Percentiles rank a stretch among this genome's conserved stretches.
Conservation (phyloP, 1,139 yeast genomes). For the Suhomyces anneliseae region DNA sequence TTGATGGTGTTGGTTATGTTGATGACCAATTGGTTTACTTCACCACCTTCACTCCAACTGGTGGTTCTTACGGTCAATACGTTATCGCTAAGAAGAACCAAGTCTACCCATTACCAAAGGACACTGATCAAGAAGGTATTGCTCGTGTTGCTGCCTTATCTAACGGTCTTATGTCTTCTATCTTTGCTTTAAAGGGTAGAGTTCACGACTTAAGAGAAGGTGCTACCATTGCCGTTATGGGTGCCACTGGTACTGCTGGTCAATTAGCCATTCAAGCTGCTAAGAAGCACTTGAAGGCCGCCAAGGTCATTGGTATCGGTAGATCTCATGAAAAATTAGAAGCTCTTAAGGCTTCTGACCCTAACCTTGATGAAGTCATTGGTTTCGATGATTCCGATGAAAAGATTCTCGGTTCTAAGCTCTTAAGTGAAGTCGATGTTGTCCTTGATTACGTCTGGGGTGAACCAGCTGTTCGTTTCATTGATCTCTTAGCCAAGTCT, state of each 20-base stretch:
- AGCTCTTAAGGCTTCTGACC: conserved; percentile 9
- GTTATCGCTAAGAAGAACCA: conserved; percentile 12
- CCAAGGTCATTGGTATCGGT: conserved; percentile 17
- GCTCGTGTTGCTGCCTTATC: conserved; percentile 16
- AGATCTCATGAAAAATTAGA: conserved; percentile 10
- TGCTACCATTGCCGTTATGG: conserved; percentile 16
- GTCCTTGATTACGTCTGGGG: conserved; percentile 18
- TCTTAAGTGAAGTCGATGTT: conserved; percentile 12
- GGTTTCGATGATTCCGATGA: conserved; percentile 7
- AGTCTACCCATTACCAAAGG: conserved; percentile 10
- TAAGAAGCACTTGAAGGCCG: conserved; percentile 14
- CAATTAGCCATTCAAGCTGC: conserved; percentile 19
- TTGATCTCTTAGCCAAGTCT: conserved; percentile 3
- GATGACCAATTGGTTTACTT: conserved; percentile 15
- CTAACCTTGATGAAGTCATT: conserved; percentile 12
- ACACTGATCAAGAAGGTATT: conserved; percentile 8
- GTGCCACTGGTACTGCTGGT: conserved; percentile 22
- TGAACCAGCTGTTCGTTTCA: conserved; percentile 9
- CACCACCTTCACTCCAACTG: conserved; percentile 8
- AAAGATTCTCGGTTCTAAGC: background rate
- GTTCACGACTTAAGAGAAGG: conserved; percentile 10
- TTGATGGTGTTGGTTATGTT: conserved; percentile 18
- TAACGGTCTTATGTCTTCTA: conserved; percentile 15
- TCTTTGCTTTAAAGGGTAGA: conserved; percentile 12
- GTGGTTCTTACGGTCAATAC: conserved; percentile 14